Conservation (phyloP, 2,329 filamentous ascomycete genomes). For the Biscogniauxia marginata region DNA sequence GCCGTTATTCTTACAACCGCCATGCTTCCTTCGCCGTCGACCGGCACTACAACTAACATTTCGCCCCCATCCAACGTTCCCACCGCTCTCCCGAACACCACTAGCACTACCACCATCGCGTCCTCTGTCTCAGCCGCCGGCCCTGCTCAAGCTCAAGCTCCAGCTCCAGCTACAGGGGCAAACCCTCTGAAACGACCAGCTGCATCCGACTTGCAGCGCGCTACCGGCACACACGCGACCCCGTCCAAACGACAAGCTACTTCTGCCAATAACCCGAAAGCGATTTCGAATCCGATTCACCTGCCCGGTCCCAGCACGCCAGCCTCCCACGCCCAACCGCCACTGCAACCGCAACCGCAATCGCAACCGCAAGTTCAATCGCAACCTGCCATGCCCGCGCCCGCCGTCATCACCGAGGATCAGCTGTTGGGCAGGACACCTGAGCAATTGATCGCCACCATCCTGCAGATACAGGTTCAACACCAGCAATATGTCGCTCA, state of each 20-base stretch:
- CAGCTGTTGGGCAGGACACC: constrained; percentile 32
- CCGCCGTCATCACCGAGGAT: constrained; percentile 30
- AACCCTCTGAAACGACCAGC: constrained; percentile 32
- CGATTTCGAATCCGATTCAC: constrained; percentile 8
- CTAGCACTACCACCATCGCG: constrained; percentile 13
- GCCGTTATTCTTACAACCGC: constrained; percentile 10
- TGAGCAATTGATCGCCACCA: constrained; percentile 36
- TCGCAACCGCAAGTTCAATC: constrained; percentile 18
- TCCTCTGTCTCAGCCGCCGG: constrained; percentile 21
- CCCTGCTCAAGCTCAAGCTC: constrained; percentile 14
- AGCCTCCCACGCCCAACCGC: constrained; percentile 5
- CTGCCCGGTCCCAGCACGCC: constrained; percentile 4
- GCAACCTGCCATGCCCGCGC: constrained; percentile 20
- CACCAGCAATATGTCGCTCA: constrained; percentile 35
- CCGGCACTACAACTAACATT: constrained; percentile 28
- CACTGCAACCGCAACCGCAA: constrained; percentile 10
- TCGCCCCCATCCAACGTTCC: constrained; percentile 23
- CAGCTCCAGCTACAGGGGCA: constrained; percentile 18
- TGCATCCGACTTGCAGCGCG: constrained; percentile 36
- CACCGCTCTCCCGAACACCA: constrained; percentile 9
- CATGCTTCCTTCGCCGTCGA: constrained; percentile 33
- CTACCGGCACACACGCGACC: constrained; percentile 31
- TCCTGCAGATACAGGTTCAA: constrained; percentile 35
- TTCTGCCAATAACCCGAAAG: constrained; percentile 18
- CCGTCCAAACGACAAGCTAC: constrained; percentile 34